Percentiles rank a stretch among this genome's conserved stretches.
Conservation (phyloP, 768 basidiomycete genomes). For the Leccinum aurantiacum region DNA sequence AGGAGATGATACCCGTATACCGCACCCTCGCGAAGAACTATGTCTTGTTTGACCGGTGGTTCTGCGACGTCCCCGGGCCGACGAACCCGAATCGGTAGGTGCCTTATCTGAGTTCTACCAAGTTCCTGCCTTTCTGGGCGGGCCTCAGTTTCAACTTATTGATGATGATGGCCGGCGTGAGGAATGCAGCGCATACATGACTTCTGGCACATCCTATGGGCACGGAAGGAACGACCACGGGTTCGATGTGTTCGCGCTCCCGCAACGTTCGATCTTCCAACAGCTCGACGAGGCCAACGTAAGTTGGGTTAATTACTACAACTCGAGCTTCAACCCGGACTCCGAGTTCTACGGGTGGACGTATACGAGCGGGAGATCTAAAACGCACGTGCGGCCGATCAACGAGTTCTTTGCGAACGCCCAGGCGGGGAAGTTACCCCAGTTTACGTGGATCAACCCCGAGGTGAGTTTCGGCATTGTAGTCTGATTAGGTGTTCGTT, state of each 20-base stretch:
- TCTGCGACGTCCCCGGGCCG: conserved; percentile 27
- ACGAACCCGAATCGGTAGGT: conserved; percentile 28
- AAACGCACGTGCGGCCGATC: conserved; percentile 20
- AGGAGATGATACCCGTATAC: conserved; percentile 25
- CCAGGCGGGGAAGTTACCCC: conserved; percentile 23
- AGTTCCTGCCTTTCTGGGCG: background rate
- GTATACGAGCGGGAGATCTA: conserved; percentile 11
- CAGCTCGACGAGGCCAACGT: conserved; percentile 28
- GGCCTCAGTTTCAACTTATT: background rate
- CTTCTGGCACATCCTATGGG: conserved; percentile 27
- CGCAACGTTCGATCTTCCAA: conserved; percentile 30
- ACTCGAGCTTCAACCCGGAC: conserved; percentile 29
- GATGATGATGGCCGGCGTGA: background rate
- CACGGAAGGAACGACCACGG: conserved; percentile 21
- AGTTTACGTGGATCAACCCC: conserved; percentile 29
- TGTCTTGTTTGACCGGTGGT: conserved; percentile 25
- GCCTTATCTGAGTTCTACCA: background rate
- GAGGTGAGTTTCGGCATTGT: conserved; percentile 16
- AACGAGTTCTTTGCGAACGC: conserved; percentile 21
- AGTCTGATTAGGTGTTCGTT: background rate
- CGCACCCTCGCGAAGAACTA: conserved; percentile 27
- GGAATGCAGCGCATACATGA: conserved; percentile 22
- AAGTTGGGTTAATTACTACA: conserved; percentile 28
- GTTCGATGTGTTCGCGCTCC: conserved; percentile 21
- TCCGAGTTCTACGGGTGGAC: conserved; percentile 27